Evolutionary conservation across 352 stramenopile genomes (phyloP).

Genomic region (Thraustochytrium sp.): DNA sequence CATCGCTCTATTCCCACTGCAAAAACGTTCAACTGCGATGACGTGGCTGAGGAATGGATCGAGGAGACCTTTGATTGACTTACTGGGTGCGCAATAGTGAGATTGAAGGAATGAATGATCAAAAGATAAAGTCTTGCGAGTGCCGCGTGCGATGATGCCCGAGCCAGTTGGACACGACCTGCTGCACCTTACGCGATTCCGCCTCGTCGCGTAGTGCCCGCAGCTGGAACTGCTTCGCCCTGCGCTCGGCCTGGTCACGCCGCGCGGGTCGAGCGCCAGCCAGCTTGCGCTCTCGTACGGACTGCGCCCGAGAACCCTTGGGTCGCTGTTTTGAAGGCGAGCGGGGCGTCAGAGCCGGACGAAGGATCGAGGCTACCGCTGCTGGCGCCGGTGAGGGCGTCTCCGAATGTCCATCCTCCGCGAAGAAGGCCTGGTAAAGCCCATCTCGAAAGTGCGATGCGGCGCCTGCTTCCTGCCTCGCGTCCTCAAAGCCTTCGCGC

Average conservation of each 20-base stretch:
- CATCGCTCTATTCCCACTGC: background rate
- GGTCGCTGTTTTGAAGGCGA: no score
- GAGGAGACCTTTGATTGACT: background rate
- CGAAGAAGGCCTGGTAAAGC: background rate
- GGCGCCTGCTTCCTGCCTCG: no score
- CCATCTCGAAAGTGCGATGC: background rate
- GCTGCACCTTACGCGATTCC: background rate
- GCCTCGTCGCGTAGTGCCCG: constrained; percentile 7
- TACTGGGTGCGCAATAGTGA: background rate
- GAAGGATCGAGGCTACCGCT: no score
- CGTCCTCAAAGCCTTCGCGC: no score
- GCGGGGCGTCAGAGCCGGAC: no score
- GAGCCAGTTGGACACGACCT: constrained; percentile 22
- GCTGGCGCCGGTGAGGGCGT: no score
- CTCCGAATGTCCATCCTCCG: no score
- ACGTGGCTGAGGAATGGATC: background rate
- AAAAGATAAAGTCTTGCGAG: constrained; percentile 10
- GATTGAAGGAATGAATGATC: background rate
- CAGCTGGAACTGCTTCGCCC: background rate
- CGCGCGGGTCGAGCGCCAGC: no score
- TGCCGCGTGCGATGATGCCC: background rate
- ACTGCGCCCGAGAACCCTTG: no score
- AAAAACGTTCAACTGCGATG: background rate
- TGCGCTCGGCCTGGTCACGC: background rate
- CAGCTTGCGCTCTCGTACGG: no score